These are phyloP conservation scores for Kodamaea fukazawae DNA, from an alignment of 805 yeast species.

Conservation along the genomic window DNA sequence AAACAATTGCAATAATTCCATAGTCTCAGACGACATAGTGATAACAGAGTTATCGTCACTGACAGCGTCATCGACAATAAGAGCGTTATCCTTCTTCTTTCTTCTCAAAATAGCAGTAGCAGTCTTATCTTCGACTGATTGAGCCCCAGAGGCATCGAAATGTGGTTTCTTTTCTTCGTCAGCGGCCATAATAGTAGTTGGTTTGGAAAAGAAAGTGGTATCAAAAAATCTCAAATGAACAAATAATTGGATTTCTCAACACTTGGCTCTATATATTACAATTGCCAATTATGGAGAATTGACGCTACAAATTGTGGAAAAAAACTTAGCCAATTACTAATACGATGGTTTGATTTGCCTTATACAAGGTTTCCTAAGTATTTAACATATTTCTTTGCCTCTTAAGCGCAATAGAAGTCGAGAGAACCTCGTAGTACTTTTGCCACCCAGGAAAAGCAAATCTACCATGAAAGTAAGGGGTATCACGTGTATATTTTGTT, in stretches of 20 bases:
- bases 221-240: conserved; percentile 1
- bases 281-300: no score
- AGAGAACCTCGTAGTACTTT: conserved; percentile 3
- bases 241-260: neutral
- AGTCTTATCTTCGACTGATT: conserved; percentile 59
- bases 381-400: no score
- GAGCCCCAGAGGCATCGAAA: conserved; percentile 63
- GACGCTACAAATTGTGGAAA: no score
- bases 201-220: conserved; percentile 3
- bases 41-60: conserved; percentile 97
- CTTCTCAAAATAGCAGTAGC: conserved; percentile 97
- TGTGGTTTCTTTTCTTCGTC: conserved; percentile 36
- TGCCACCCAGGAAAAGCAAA: conserved; percentile 3
- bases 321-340: neutral
- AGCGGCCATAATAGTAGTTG: conserved; percentile 14
- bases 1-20: conserved; percentile 92
- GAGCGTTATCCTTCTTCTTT: conserved; percentile 95
- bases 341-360: neutral
- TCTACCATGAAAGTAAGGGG: neutral
- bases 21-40: conserved; percentile 90
- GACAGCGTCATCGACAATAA: conserved; percentile 94
- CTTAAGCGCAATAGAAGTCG: conserved; percentile 2
- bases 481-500: neutral
- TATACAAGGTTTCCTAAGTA: neutral
- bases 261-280: neutral